Percentiles rank a stretch among this genome's conserved stretches.
Conservation (phyloP, 768 basidiomycete genomes). For the Tylopilus sp. region DNA sequence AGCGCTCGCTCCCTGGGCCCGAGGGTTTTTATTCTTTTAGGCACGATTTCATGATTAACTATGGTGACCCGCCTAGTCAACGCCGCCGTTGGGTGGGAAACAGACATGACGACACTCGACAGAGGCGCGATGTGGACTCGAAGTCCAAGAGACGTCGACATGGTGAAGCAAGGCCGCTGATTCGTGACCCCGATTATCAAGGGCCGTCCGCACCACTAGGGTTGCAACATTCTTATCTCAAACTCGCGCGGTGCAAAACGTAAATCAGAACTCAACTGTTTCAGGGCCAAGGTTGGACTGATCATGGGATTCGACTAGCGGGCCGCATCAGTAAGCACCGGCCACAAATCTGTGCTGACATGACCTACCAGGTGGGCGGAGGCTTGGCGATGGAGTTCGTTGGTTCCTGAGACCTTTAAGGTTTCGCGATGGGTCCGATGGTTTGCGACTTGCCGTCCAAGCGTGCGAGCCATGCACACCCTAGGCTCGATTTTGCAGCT, state of each 20-base stretch:
- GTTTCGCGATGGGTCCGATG: background rate
- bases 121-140: too few relatives aligned
- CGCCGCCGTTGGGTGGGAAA: slow-evolving; percentile 7
- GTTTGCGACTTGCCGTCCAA: background rate
- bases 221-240: background rate
- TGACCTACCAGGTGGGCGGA: background rate
- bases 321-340: background rate
- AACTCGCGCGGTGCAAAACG: slow-evolving; percentile 12
- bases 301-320: background rate
- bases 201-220: background rate
- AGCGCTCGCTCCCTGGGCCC: slow-evolving; percentile 23
- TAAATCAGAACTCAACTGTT: slow-evolving; percentile 17
- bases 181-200: background rate
- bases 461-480: background rate
- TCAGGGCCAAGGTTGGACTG: slow-evolving; percentile 8
- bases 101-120: slow-evolving; percentile 1
- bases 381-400: slow-evolving; percentile 7
- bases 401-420: background rate
- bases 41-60: slow-evolving; percentile 17
- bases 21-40: slow-evolving; percentile 16
- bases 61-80: background rate
- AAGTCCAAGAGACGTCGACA: too few relatives aligned
- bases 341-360: background rate
- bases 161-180: background rate
- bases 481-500: background rate